phyloP scores from a whole-genome alignment of 345 rosid genomes.

The Populus ilicifolia region DNA sequence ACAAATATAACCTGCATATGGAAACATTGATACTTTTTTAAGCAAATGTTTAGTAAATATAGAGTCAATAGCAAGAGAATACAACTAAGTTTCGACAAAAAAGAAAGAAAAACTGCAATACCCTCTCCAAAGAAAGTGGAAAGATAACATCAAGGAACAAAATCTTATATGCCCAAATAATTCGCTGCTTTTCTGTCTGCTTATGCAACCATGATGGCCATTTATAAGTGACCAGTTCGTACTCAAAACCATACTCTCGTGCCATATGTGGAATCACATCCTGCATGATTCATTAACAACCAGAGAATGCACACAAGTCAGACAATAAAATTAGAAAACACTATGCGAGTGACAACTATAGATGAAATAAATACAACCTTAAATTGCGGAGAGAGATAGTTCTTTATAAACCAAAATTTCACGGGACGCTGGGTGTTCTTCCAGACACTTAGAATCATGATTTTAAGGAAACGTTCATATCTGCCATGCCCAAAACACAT shows the following conservation, averaged over 20 bases:
- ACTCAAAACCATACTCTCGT: slow-evolving; percentile 79
- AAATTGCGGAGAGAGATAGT: slow-evolving; percentile 96
- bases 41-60: slow-evolving; percentile 2
- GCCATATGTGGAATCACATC: slow-evolving; percentile 98
- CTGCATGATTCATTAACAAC: slow-evolving; percentile 40
- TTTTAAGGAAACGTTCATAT: slow-evolving; percentile 92
- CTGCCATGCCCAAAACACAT: slow-evolving; percentile 41
- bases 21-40: slow-evolving; percentile 11
- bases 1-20: slow-evolving; percentile 82
- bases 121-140: slow-evolving; percentile 96
- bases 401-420: slow-evolving; percentile 99
- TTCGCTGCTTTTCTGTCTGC: slow-evolving; percentile 97
- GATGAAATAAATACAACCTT: slow-evolving; percentile 49
- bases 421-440: slow-evolving; percentile 89
- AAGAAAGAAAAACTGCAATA: slow-evolving; percentile 20
- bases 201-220: slow-evolving; percentile 99
- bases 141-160: slow-evolving; percentile 96
- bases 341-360: neutral
- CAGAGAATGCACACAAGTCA: slow-evolving; percentile 14
- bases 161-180: slow-evolving; percentile 98
- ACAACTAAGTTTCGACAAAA: neutral
- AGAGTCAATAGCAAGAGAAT: neutral
- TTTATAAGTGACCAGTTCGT: slow-evolving; percentile 88
- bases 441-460: slow-evolving; percentile 93
- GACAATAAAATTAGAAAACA: neutral